Evolutionary conservation across 805 yeast species (phyloP), one percentile per base, ranked within the genome.

Genomic region (Starmera pachycereana): DNA sequence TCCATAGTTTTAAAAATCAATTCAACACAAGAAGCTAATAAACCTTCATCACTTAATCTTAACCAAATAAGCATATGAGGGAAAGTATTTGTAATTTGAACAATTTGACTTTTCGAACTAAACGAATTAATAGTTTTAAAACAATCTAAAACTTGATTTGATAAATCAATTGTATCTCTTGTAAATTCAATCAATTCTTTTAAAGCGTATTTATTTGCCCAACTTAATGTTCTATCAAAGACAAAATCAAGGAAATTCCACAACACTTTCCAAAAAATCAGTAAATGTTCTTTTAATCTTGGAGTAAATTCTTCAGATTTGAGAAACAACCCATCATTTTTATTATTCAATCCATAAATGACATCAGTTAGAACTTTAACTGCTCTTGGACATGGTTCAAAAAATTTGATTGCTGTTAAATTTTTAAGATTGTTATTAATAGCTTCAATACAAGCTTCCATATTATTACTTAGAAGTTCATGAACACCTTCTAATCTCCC

Each of bases 401-500:
- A 81, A 32, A 72, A 73, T 29, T 66, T 68, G 43, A 76, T 59
- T 12, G 57, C 49, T 6, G 68, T 69, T 40, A 78, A 62, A 36
- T 60, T 63, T 4, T 62, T 49, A 37, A 83, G 49, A 32, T 72
- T 72, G 4, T 52, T 50, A 40, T 64, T 70, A 22, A 76, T 62
- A 0, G 87, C 75, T 4, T 48, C 48, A 6, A 87, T 49, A 8
- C 78, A 69, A 8, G 61, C 53, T 3, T 59, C 51, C 12, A 79
- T 53, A 40, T 73, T 66, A 8, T 61, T 52, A 9, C 58, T 57
- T 22, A 88, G 59, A 31, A 79, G 53, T 4, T 68, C 70, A 36
- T 68, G 73, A n/a, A 85, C 66, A 30, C 88, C 86, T 56, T 84
- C 95, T 30, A 75, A 61, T 51, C 96, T 71, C 13, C 89, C 96